phyloP scores from a whole-genome alignment of 345 rosid genomes.

The Excoecaria agallocha region DNA sequence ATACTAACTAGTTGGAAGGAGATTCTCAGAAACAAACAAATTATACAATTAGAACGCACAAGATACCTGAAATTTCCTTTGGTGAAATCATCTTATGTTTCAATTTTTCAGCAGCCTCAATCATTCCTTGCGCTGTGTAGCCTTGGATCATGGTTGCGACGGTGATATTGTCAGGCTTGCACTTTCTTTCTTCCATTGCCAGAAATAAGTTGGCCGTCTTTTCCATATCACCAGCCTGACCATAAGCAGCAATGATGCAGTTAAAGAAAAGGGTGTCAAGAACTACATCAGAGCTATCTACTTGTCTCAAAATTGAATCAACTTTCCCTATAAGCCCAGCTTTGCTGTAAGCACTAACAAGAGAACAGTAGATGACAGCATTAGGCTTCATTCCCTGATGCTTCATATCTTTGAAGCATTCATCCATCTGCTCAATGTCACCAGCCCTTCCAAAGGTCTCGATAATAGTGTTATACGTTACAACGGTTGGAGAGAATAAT shows the following conservation, averaged over 20 bases:
- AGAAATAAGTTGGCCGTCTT: conserved; percentile 62
- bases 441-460: conserved; percentile 70
- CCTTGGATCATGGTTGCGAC: conserved; percentile 67
- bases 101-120: conserved; percentile 52
- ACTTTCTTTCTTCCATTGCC: conserved; percentile 62
- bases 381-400: conserved; percentile 79
- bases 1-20: background rate
- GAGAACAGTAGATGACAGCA: conserved; percentile 68
- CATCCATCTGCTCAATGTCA: conserved; percentile 59
- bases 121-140: conserved; percentile 61
- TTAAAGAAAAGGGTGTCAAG: conserved; percentile 80
- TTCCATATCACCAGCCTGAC: conserved; percentile 62
- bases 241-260: conserved; percentile 71
- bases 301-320: conserved; percentile 70
- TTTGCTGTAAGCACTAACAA: conserved; percentile 62
- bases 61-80: conserved; percentile 38
- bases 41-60: background rate
- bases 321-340: conserved; percentile 55
- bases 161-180: conserved; percentile 63
- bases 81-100: conserved; percentile 42
- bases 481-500: conserved; percentile 46
- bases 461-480: conserved; percentile 64
- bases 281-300: conserved; percentile 68
- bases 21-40: background rate
- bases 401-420: conserved; percentile 63